Percentiles rank a stretch among this genome's conserved stretches.
phyloP scores from a whole-genome alignment of 2,329 filamentous ascomycete genomes.

The Cladophialophora chaetospira region DNA sequence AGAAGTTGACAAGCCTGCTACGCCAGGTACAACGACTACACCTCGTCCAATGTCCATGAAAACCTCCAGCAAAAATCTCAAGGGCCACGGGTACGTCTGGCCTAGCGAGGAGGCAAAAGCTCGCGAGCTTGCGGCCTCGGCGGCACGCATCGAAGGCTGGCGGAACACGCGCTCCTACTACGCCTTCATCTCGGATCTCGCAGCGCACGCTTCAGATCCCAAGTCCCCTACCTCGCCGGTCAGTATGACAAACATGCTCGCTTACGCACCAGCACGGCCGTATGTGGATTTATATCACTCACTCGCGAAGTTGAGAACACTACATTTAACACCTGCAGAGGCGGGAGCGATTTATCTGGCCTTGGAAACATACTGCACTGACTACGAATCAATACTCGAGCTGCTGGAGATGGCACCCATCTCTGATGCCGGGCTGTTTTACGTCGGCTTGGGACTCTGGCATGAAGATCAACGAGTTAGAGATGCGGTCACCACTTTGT shows the following conservation, averaged over 20 bases:
- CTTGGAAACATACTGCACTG: slow-evolving; percentile 71
- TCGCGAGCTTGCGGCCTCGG: slow-evolving; percentile 86
- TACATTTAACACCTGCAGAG: slow-evolving; percentile 74
- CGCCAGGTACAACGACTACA: slow-evolving; percentile 30
- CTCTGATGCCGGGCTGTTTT: slow-evolving; percentile 85
- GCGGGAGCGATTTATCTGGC: slow-evolving; percentile 84
- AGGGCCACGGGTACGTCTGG: slow-evolving; percentile 95
- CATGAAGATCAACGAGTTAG: slow-evolving; percentile 83
- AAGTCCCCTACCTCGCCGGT: slow-evolving; percentile 42
- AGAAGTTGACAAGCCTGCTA: slow-evolving; percentile 58
- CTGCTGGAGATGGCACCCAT: slow-evolving; percentile 81
- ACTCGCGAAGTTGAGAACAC: slow-evolving; percentile 82
- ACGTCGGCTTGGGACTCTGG: slow-evolving; percentile 85
- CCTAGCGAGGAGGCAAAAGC: slow-evolving; percentile 76
- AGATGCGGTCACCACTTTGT: slow-evolving; percentile 71
- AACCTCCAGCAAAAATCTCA: slow-evolving; percentile 44
- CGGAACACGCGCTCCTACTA: slow-evolving; percentile 94
- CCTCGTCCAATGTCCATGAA: slow-evolving; percentile 28
- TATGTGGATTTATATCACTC: slow-evolving; percentile 88
- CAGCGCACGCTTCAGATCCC: slow-evolving; percentile 39
- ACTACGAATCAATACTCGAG: slow-evolving; percentile 83
- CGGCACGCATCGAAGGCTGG: slow-evolving; percentile 94
- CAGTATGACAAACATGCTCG: slow-evolving; percentile 60
- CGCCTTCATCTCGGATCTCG: slow-evolving; percentile 79
- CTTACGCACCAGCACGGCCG: slow-evolving; percentile 56